phyloP scores from a whole-genome alignment of 2,329 filamentous ascomycete species.

The Fusarium floridanum region DNA sequence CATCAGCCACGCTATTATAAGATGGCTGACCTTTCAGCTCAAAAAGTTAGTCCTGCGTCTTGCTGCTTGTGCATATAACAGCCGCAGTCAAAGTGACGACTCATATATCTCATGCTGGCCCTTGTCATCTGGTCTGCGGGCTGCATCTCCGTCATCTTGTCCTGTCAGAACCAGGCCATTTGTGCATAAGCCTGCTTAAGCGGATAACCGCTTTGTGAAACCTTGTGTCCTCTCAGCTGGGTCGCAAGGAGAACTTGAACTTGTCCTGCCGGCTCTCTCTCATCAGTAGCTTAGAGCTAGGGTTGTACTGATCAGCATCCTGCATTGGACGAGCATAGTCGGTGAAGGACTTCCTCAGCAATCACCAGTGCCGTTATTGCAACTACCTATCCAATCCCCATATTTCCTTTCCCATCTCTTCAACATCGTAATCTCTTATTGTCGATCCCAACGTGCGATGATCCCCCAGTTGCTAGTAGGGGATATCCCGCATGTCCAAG shows the following conservation, averaged over 20 bases:
- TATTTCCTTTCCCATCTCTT: neutral
- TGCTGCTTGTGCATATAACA: neutral
- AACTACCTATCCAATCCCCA: neutral
- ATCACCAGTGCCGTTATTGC: neutral
- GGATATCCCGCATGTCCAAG: neutral
- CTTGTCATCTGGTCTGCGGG: neutral
- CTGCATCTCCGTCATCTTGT: neutral
- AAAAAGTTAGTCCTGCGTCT: neutral
- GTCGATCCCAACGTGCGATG: neutral
- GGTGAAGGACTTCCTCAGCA: neutral
- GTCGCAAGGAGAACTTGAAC: neutral
- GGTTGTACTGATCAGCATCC: conserved; percentile 12
- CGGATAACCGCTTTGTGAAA: neutral
- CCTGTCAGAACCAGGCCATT: conserved; percentile 7
- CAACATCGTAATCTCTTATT: neutral
- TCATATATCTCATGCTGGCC: neutral
- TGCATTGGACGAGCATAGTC: neutral
- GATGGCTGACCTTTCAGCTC: neutral
- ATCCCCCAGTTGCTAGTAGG: neutral
- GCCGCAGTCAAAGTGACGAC: neutral
- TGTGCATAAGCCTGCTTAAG: neutral
- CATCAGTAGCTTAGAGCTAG: neutral
- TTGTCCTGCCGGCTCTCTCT: conserved; percentile 18
- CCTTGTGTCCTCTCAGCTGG: conserved; percentile 2
- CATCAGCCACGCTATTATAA: neutral